Evolutionary conservation across 2,329 filamentous ascomycete species (phyloP), one percentile per base, ranked within the genome.

Genomic region (Venturiaceae sp.): DNA sequence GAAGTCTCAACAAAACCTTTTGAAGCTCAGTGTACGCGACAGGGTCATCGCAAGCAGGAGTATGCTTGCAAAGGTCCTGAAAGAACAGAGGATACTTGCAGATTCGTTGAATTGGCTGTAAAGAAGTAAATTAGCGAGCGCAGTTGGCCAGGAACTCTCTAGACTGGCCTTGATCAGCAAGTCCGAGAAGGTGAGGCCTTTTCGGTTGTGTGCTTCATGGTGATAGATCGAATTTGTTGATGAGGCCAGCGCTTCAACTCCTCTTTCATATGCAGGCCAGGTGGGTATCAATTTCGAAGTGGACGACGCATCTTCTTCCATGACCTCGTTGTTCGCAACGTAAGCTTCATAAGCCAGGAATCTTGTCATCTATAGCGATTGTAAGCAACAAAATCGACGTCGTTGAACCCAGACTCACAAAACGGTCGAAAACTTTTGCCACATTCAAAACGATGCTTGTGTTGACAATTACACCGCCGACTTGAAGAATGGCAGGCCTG

Each of bases 291-390:
- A 82, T 60, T 84, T 81, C 62, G 88, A 83, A 16, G 86, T 80
- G 28, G 85, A 79, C 34, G 85, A 83, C 36, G 95, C 75, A 62
- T 95, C 90, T 63, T 87, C 84, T 52, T 87, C 84, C 77, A 96
- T 88, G 63, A 90, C 79, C 64, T 95, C 90, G 71, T 94, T 95
- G 68, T 92, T 92, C 55, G 88, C 87, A 36, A 89, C 88, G 69
- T 96, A 99, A 65, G 95, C 89, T 73, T 95, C 88, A 68, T 99
- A 99, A 54, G 87, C 79, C 67, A 88, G 87, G 73, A 97, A 94
- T 0, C 85, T 84, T 60, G 83, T 82, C 74, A 95, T 86, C 89
- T 95, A 23, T 2, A 41, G 26, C 62, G 14, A 56, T 21, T 47
- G 16, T 57, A 26, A 47, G 50, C 55, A 16, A 58, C 55, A 19